Base-by-base conservation (phyloP, 2,329 filamentous ascomycete genomes). In the Pseudogymnoascus sp. region DNA sequence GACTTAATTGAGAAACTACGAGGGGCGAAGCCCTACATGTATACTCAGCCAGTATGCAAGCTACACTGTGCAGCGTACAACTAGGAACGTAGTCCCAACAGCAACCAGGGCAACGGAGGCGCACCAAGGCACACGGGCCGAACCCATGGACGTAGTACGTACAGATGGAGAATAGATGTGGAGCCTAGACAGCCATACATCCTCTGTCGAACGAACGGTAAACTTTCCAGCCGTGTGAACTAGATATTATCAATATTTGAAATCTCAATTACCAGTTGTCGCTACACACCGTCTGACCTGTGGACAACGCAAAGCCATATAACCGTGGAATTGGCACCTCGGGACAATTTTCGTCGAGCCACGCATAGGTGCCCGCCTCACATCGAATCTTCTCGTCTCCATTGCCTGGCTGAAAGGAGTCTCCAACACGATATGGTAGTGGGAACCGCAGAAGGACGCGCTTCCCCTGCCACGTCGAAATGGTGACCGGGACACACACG, bases 361-460 rank as follows among this genome's bases (percentile, higher is more conserved):
- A 78, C 18, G 73, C 69, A 65, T 75, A 79, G 2, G 75, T 75
- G 1, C 72, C 76, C 14, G 72, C 75, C 68, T 79, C 76, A 63
- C 69, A 69, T 16, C 71, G 66, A 2, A 79, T 16, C 70, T 80
- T 80, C 69, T 80, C 77, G 36, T 80, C 74, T 12, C 73, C 71
- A 46, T 73, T 78, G 12, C 77, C 78, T 10, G 76, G 76, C 62
- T 71, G 64, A 23, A 56, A 64, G 12, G 62, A 63, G 62, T 79
- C 77, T 8, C 76, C 78, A 4, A 77, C 66, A 60, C 74, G 74
- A 65, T 73, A 73, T 31, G 73, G 73, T 64, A 75, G 65, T 61
- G 75, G 70, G 61, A 73, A 71, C 16, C 72, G 37, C 5, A 40
- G 14, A n/a, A 40, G 37, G n/a, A 40, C 37, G n/a, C 37, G 37